phyloP scores from a whole-genome alignment of 768 basidiomycete species.

The Crepidotus variabilis region DNA sequence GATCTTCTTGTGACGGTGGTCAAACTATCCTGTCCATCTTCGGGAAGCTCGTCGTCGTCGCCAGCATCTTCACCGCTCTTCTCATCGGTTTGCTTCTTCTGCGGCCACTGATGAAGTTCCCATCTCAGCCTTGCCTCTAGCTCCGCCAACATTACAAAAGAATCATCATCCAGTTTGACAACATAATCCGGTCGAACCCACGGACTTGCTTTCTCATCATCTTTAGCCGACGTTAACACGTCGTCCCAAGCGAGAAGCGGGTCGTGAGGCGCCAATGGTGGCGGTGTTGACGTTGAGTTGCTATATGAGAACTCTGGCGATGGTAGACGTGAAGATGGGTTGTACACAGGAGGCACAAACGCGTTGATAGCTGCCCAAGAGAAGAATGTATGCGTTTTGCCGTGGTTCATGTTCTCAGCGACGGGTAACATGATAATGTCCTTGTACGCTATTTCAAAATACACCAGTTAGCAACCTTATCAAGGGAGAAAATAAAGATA shows the following conservation, averaged over 20 bases:
- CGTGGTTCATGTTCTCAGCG: slow-evolving; percentile 93
- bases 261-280: slow-evolving; percentile 69
- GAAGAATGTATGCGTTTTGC: slow-evolving; percentile 91
- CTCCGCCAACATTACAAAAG: slow-evolving; percentile 93
- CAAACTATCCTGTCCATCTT: background rate
- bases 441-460: slow-evolving; percentile 61
- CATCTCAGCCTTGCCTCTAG: slow-evolving; percentile 85
- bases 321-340: slow-evolving; percentile 34
- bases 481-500: slow-evolving; percentile 4
- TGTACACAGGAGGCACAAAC: slow-evolving; percentile 81
- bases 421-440: slow-evolving; percentile 84
- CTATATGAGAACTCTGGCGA: slow-evolving; percentile 65
- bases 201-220: slow-evolving; percentile 33
- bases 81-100: slow-evolving; percentile 16
- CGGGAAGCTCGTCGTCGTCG: background rate
- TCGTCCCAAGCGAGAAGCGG: slow-evolving; percentile 56
- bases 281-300: slow-evolving; percentile 50
- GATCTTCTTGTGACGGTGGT: background rate
- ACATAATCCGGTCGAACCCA: slow-evolving; percentile 92
- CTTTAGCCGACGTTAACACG: slow-evolving; percentile 20
- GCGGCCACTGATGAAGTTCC: slow-evolving; percentile 52
- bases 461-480: slow-evolving; percentile 7
- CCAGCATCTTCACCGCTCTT: slow-evolving; percentile 11
- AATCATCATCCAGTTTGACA: slow-evolving; percentile 93
- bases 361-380: slow-evolving; percentile 89